phyloP scores from a whole-genome alignment of 768 basidiomycete species.

The Podaxis pistillaris region DNA sequence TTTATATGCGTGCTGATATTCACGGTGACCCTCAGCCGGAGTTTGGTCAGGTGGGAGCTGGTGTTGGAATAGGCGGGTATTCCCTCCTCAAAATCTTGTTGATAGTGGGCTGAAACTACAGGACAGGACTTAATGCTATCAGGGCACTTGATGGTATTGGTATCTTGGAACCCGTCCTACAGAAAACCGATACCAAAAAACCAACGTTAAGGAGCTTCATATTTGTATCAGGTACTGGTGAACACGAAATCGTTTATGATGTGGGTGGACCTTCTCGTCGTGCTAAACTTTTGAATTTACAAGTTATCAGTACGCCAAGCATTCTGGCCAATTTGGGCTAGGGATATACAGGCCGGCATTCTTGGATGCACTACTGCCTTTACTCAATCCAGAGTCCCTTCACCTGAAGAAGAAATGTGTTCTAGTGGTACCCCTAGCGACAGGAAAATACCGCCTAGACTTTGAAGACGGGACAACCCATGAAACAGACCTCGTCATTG shows the following conservation, averaged over 20 bases:
- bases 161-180: slow-evolving; percentile 40
- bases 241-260: slow-evolving; percentile 44
- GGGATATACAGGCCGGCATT: slow-evolving; percentile 49
- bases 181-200: slow-evolving; percentile 31
- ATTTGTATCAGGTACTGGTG: slow-evolving; percentile 40
- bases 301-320: slow-evolving; percentile 29
- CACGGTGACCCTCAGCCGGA: slow-evolving; percentile 29
- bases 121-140: slow-evolving; percentile 48
- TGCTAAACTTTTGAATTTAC: neutral
- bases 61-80: slow-evolving; percentile 45
- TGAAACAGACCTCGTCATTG: slow-evolving; percentile 48
- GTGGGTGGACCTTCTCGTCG: slow-evolving; percentile 25
- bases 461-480: slow-evolving; percentile 50
- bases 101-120: neutral
- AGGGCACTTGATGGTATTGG: slow-evolving; percentile 44
- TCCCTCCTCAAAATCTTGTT: neutral
- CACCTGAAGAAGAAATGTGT: slow-evolving; percentile 54
- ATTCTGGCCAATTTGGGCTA: slow-evolving; percentile 35
- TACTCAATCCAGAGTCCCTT: slow-evolving; percentile 37
- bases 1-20: neutral
- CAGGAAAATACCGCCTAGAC: slow-evolving; percentile 32
- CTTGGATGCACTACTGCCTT: slow-evolving; percentile 44
- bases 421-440: slow-evolving; percentile 27
- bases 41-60: slow-evolving; percentile 56
- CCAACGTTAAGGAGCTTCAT: slow-evolving; percentile 33